These are phyloP conservation scores for Annona squamosa DNA, from an alignment of 164 flowering plant species.

Conservation along the genomic window DNA sequence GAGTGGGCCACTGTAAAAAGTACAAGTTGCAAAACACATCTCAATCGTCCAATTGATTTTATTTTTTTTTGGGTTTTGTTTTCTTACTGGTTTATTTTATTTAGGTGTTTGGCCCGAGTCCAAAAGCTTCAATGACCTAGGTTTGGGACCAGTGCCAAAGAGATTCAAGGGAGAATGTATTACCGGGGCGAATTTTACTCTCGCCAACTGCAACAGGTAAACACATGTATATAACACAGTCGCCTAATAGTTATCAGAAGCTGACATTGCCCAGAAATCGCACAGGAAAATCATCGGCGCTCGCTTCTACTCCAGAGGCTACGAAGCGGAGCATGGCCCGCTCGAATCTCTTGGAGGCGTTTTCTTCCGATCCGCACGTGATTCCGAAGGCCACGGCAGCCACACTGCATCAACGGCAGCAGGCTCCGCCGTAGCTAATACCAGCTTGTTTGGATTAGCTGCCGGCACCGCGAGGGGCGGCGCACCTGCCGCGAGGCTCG, in stretches of 20 bases:
- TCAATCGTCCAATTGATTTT: not conserved
- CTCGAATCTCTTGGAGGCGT: constrained; percentile 9
- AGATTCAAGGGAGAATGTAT: constrained; percentile 59
- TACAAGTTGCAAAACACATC: not conserved
- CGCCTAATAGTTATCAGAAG: not conserved
- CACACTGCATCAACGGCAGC: constrained; percentile 76
- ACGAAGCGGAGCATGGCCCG: constrained; percentile 13
- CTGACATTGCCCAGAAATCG: not conserved
- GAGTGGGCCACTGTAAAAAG: not conserved
- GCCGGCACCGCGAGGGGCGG: constrained; percentile 68
- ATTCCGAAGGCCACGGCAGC: constrained; percentile 68
- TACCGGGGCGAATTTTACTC: constrained; percentile 30
- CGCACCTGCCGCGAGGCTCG: constrained; percentile 58
- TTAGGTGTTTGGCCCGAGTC: constrained; percentile 58
- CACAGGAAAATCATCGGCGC: constrained; percentile 52
- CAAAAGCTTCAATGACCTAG: constrained; percentile 43
- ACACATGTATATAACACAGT: too few species aligned
- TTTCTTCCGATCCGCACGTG: constrained; percentile 24
- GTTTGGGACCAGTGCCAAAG: constrained; percentile 42
- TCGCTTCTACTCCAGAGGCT: constrained; percentile 13
- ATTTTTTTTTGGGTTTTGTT: not conserved
- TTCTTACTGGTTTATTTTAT: not conserved
- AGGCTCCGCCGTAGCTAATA: constrained; percentile 34
- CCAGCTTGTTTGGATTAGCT: constrained; percentile 52
- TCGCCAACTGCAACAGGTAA: constrained; percentile 52